A percentile compares a stretch with the other conserved stretches of the same genome.
These are phyloP conservation scores for Hirsutella rhossiliensis DNA, from an alignment of 2,329 filamentous ascomycete genomes.

Conservation along the genomic window DNA sequence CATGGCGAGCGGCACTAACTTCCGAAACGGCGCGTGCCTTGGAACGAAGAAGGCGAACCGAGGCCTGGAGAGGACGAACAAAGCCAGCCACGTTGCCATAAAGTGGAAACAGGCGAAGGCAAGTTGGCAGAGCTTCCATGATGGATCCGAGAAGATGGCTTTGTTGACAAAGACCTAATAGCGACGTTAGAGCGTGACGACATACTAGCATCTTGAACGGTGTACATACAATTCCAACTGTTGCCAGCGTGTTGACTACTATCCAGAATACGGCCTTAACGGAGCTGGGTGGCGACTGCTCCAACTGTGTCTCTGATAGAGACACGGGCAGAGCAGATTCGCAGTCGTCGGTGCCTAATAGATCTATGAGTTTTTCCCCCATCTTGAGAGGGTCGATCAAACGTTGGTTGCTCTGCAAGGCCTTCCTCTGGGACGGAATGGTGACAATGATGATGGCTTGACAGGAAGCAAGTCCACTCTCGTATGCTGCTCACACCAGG, in stretches of 20 bases:
- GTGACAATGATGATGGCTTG: no score
- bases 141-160: conserved; percentile 54
- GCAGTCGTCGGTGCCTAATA: no score
- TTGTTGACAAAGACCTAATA: conserved; percentile 57
- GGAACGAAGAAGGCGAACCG: conserved; percentile 47
- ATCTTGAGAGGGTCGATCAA: no score
- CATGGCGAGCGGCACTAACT: conserved; percentile 51
- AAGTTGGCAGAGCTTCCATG: conserved; percentile 48
- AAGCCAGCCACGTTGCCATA: conserved; percentile 49
- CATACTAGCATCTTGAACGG: not conserved
- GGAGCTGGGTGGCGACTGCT: not conserved
- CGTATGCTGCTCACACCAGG: no score
- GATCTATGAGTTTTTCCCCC: no score
- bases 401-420: no score
- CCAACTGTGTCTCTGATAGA: no score
- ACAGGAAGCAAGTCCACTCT: no score
- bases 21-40: conserved; percentile 38
- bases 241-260: conserved; percentile 48
- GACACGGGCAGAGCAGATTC: no score
- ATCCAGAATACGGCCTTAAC: conserved; percentile 35
- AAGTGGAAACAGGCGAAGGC: conserved; percentile 60
- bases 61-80: conserved; percentile 49
- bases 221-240: conserved; percentile 45
- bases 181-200: conserved; percentile 2
- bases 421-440: no score